Percentiles rank a stretch among this genome's conserved stretches.
These are phyloP conservation scores for Staphylotrichum tortipilum DNA, from an alignment of 495 filamentous ascomycete species.

Conservation along the genomic window DNA sequence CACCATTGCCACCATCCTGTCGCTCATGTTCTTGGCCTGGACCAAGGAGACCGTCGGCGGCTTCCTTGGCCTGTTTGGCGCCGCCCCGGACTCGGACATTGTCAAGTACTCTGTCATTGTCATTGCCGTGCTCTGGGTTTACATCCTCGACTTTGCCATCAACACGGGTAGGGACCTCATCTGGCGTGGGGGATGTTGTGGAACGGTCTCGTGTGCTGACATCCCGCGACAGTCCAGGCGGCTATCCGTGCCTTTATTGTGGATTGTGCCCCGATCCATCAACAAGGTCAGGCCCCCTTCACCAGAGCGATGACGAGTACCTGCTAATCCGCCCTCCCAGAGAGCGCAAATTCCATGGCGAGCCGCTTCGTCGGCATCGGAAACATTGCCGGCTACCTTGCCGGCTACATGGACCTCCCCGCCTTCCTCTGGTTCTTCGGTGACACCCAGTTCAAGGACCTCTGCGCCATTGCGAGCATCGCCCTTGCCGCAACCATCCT, in stretches of 20 bases:
- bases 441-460: constrained; percentile 78
- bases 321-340: constrained; percentile 20
- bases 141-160: constrained; percentile 81
- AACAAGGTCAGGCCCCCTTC: constrained; percentile 51
- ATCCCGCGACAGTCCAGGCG: constrained; percentile 57
- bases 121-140: constrained; percentile 72
- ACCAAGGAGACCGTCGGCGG: constrained; percentile 67
- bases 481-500: constrained; percentile 56
- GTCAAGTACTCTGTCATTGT: constrained; percentile 56
- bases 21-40: constrained; percentile 73
- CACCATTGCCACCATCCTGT: constrained; percentile 59
- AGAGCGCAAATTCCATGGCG: constrained; percentile 82
- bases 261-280: constrained; percentile 78
- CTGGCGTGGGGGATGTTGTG: background rate
- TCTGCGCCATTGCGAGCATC: constrained; percentile 72
- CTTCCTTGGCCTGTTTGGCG: constrained; percentile 63
- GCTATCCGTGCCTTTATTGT: constrained; percentile 84
- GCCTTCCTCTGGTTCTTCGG: constrained; percentile 65
- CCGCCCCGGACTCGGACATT: constrained; percentile 48
- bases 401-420: constrained; percentile 70
- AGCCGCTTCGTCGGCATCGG: constrained; percentile 71
- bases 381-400: constrained; percentile 78
- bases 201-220: constrained; percentile 1
- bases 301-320: background rate
- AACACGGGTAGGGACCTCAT: constrained; percentile 64